phyloP scores from a whole-genome alignment of 768 basidiomycete genomes.

The Postia placenta region DNA sequence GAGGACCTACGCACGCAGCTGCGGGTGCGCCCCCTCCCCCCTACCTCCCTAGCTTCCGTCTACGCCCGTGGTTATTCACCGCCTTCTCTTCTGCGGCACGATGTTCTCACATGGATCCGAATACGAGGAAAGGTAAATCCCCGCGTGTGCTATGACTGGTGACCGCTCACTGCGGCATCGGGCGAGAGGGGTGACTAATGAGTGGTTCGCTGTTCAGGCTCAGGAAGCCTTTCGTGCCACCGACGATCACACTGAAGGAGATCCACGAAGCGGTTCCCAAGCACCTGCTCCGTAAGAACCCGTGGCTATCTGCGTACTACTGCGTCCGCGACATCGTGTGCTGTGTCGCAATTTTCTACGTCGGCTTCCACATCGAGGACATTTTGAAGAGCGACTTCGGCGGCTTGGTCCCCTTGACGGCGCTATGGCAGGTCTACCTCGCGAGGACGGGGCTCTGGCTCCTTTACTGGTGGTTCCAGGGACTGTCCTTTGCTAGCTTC shows the following conservation, averaged over 20 bases:
- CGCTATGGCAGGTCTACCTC: slow-evolving; percentile 25
- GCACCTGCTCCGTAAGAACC: slow-evolving; percentile 40
- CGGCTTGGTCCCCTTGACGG: slow-evolving; percentile 27
- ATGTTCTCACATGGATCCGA: slow-evolving; percentile 23
- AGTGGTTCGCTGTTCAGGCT: no score
- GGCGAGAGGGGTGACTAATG: no score
- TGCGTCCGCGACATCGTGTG: slow-evolving; percentile 40
- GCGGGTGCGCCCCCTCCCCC: no score
- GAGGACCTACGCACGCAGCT: no score
- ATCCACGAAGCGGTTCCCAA: slow-evolving; percentile 52
- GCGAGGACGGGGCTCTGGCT: slow-evolving; percentile 36
- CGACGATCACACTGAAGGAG: slow-evolving; percentile 43
- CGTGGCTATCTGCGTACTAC: slow-evolving; percentile 35
- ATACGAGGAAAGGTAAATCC: slow-evolving; percentile 18
- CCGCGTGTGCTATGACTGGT: neutral
- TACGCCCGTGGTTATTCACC: slow-evolving; percentile 5
- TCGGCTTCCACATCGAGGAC: slow-evolving; percentile 37
- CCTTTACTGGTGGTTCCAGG: slow-evolving; percentile 45
- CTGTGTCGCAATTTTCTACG: slow-evolving; percentile 35
- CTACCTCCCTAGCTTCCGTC: no score
- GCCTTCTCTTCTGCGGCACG: slow-evolving; percentile 3
- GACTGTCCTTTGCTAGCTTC: slow-evolving; percentile 44
- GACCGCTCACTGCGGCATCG: neutral
- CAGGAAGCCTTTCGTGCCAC: slow-evolving; percentile 41
- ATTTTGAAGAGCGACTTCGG: slow-evolving; percentile 33